phyloP scores from a whole-genome alignment of 371 early-diverging fungal genomes.

The Mortierella sp. region DNA sequence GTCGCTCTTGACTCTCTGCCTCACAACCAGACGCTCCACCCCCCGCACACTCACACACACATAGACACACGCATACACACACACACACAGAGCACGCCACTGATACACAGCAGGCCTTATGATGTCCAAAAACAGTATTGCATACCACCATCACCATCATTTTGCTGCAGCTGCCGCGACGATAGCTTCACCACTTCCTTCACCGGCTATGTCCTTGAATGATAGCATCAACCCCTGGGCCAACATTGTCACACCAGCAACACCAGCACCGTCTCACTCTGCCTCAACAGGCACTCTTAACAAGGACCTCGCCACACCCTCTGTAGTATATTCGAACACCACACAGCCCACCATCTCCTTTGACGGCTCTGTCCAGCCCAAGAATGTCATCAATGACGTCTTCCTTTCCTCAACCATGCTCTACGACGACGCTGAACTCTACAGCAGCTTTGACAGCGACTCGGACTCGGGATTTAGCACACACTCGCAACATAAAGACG shows the following conservation, averaged over 20 bases:
- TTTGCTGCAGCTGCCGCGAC: slow-evolving; percentile 53
- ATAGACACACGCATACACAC: neutral
- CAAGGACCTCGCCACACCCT: slow-evolving; percentile 38
- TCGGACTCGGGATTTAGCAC: slow-evolving; percentile 54
- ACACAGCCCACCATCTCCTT: slow-evolving; percentile 49
- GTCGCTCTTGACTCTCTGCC: neutral
- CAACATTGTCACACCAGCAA: slow-evolving; percentile 23
- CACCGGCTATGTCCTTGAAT: slow-evolving; percentile 49
- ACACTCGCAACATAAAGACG: slow-evolving; percentile 39
- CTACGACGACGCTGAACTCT: slow-evolving; percentile 49
- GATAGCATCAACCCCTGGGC: slow-evolving; percentile 53
- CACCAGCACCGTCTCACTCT: slow-evolving; percentile 11
- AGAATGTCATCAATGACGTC: slow-evolving; percentile 56
- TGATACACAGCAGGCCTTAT: slow-evolving; percentile 25
- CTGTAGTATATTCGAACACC: slow-evolving; percentile 49
- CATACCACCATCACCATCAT: slow-evolving; percentile 42
- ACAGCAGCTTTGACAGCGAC: slow-evolving; percentile 51
- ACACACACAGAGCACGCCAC: slow-evolving; percentile 3
- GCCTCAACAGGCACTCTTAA: slow-evolving; percentile 9
- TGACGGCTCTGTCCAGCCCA: slow-evolving; percentile 43
- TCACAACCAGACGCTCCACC: neutral
- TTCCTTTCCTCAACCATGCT: slow-evolving; percentile 54
- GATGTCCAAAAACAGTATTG: slow-evolving; percentile 52
- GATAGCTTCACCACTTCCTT: slow-evolving; percentile 53
- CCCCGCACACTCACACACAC: no score